Percentiles rank a stretch among this genome's conserved stretches.
These are phyloP conservation scores for Neopestalotiopsis rosae DNA, from an alignment of 2,329 filamentous ascomycete genomes.

Conservation along the genomic window DNA sequence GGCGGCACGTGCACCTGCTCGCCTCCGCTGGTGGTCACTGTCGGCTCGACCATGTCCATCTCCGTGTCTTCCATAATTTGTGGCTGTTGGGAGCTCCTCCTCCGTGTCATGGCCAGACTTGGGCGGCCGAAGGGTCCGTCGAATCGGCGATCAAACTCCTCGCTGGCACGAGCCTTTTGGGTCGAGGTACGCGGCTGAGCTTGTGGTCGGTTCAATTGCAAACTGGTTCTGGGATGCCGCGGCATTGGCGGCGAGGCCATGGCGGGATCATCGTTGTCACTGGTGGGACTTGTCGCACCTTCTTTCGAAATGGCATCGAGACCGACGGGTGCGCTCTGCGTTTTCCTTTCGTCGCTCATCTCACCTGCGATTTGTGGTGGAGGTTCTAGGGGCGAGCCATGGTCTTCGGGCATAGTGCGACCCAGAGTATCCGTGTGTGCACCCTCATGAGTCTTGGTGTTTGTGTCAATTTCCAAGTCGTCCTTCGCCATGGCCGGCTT, in stretches of 20 bases:
- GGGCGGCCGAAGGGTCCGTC: constrained; percentile 32
- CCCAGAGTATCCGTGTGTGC: background rate
- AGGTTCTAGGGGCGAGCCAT: background rate
- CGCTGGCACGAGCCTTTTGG: constrained; percentile 25
- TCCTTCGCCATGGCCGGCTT: background rate
- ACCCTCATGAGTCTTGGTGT: background rate
- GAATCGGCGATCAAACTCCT: constrained; percentile 31
- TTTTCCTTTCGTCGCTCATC: constrained; percentile 14
- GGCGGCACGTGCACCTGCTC: background rate
- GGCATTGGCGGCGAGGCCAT: background rate
- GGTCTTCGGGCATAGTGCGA: background rate
- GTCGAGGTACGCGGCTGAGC: constrained; percentile 8
- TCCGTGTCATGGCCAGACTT: constrained; percentile 29
- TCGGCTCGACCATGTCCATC: background rate
- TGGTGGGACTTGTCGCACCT: background rate
- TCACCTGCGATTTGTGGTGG: background rate
- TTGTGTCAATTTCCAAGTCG: constrained; percentile 1
- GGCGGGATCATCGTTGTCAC: background rate
- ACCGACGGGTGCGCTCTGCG: constrained; percentile 10
- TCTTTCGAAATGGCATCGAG: background rate
- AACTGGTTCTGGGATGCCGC: constrained; percentile 9
- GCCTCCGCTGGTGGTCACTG: background rate
- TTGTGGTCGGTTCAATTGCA: background rate
- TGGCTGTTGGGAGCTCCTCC: constrained; percentile 13
- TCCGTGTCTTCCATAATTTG: background rate